Evolutionary conservation across 1,139 yeast genomes (phyloP).

Genomic region (Suzukiozyma palmioleophila): DNA sequence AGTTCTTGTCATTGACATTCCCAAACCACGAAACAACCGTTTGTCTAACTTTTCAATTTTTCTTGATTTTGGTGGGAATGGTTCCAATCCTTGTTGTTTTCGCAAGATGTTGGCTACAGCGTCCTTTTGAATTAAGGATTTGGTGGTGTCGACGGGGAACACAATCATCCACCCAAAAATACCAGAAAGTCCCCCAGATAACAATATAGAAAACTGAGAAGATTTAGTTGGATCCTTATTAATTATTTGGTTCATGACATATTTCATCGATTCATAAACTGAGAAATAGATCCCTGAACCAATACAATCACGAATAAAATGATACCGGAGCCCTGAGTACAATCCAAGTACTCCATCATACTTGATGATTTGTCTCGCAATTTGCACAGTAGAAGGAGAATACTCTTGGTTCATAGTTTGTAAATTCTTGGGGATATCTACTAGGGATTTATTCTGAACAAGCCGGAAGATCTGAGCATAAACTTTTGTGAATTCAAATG

Average conservation of each 20-base stretch:
- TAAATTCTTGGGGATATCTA: constrained; percentile 12
- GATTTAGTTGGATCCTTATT: constrained; percentile 24
- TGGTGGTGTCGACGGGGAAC: constrained; percentile 78
- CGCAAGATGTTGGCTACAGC: constrained; percentile 63
- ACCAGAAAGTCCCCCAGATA: constrained; percentile 83
- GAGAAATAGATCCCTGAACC: constrained; percentile 75
- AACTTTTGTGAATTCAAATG: constrained; percentile 80
- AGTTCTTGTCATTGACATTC: constrained; percentile 68
- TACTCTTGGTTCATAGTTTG: constrained; percentile 11
- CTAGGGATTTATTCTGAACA: constrained; percentile 26
- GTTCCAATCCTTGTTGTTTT: constrained; percentile 39
- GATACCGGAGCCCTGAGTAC: constrained; percentile 71
- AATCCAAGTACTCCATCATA: constrained; percentile 60
- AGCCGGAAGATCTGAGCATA: constrained; percentile 67
- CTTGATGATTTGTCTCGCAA: constrained; percentile 49
- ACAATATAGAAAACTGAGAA: constrained; percentile 33
- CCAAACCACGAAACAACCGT: constrained; percentile 69
- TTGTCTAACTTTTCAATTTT: constrained; percentile 33
- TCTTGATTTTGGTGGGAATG: constrained; percentile 27
- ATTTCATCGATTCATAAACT: constrained; percentile 67
- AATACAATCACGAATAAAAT: constrained; percentile 60
- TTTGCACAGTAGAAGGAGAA: constrained; percentile 23
- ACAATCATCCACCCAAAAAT: constrained; percentile 67
- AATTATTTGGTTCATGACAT: constrained; percentile 34
- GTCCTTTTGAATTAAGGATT: constrained; percentile 71